Evolutionary conservation across 129 eudicot genomes (phyloP).

Genomic region (sunflower (Helianthus annuus)): HanXRQr2.0-SUNRISE NC_035448.2:126776193-126776692

Average conservation of each 20-base stretch:
- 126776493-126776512: conserved; percentile 51
- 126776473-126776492: conserved; percentile 29
- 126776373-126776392: conserved; percentile 36
- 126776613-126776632: no score
- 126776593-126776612: no score
- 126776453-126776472: conserved; percentile 28
- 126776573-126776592: no score
- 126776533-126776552: no score
- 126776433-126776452: conserved; percentile 16
- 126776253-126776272: conserved; percentile 38
- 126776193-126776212: conserved; percentile 15
- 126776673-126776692: no score
- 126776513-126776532: conserved; percentile 37
- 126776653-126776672: no score
- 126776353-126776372: conserved; percentile 42
- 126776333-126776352: neutral
- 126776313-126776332: conserved; percentile 2
- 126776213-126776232: neutral
- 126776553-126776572: no score
- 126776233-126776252: conserved; percentile 24
- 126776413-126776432: conserved; percentile 18
- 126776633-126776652: no score
- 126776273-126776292: conserved; percentile 44
- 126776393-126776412: conserved; percentile 41
- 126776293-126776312: conserved; percentile 27